phyloP scores from a whole-genome alignment of 306 rosid species.

The Geum urbanum region DNA sequence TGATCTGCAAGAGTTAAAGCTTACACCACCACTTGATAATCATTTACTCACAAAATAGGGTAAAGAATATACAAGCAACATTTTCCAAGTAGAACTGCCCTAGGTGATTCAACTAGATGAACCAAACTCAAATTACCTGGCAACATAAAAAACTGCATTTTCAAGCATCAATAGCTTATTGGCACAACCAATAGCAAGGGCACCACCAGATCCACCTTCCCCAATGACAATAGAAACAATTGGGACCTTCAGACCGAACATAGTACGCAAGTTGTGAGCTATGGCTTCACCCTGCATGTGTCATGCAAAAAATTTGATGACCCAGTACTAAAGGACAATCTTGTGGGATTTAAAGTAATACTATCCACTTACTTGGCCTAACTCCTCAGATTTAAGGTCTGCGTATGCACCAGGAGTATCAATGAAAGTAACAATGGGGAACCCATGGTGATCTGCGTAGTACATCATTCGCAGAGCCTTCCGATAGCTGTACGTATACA shows the following conservation, averaged over 20 bases:
- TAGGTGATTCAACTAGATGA: neutral
- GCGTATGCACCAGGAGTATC: slow-evolving; percentile 98
- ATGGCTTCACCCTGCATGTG: slow-evolving; percentile 94
- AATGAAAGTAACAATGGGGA: slow-evolving; percentile 83
- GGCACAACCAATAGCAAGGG: slow-evolving; percentile 97
- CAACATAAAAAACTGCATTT: slow-evolving; percentile 95
- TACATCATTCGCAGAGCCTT: slow-evolving; percentile 89
- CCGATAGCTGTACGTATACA: slow-evolving; percentile 61
- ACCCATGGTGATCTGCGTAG: slow-evolving; percentile 88
- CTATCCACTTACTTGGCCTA: slow-evolving; percentile 66
- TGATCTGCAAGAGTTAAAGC: slow-evolving; percentile 3
- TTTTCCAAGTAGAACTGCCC: neutral
- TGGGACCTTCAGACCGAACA: slow-evolving; percentile 97
- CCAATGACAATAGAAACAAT: slow-evolving; percentile 84
- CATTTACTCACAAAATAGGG: neutral
- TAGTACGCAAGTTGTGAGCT: slow-evolving; percentile 83
- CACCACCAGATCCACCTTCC: slow-evolving; percentile 99
- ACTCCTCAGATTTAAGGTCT: slow-evolving; percentile 86
- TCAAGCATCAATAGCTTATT: slow-evolving; percentile 95
- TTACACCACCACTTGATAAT: slow-evolving; percentile 20
- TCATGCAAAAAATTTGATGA: slow-evolving; percentile 25
- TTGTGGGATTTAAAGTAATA: slow-evolving; percentile 13
- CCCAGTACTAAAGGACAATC: slow-evolving; percentile 21
- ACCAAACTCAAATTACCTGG: slow-evolving; percentile 55
- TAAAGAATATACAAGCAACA: slow-evolving; percentile 6